These are phyloP conservation scores for Acer campestre DNA, from an alignment of 345 rosid genomes.

Conservation along the genomic window DNA sequence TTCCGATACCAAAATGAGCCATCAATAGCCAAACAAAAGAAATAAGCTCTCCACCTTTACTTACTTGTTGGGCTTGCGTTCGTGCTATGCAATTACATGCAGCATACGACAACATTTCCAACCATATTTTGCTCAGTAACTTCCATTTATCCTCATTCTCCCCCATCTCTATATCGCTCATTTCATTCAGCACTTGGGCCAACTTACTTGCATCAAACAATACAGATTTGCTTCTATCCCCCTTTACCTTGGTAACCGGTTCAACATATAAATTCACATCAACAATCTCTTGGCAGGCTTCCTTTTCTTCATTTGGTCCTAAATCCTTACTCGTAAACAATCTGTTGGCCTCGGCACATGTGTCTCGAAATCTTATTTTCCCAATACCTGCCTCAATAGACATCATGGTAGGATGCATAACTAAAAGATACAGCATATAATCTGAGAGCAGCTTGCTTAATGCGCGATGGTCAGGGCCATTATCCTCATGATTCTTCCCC, in stretches of 20 bases:
- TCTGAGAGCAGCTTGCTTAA: conserved; percentile 53
- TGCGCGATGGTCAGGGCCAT: conserved; percentile 8
- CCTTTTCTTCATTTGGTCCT: background rate
- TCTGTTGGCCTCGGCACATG: conserved; percentile 40
- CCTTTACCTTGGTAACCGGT: conserved; percentile 43
- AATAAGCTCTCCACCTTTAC: no score
- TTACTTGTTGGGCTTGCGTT: background rate
- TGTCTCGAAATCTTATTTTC: conserved; percentile 26
- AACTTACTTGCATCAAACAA: conserved; percentile 57
- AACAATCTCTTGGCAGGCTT: conserved; percentile 27
- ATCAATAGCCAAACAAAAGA: no score
- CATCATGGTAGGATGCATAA: conserved; percentile 47
- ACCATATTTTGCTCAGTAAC: conserved; percentile 59
- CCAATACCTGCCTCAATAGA: conserved; percentile 41
- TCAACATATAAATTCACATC: background rate
- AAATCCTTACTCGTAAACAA: conserved; percentile 32
- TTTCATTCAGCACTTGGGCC: conserved; percentile 32
- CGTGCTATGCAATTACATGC: conserved; percentile 55
- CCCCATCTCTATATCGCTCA: no score
- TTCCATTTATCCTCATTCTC: conserved; percentile 36
- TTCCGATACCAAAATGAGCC: no score
- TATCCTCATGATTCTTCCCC: no score
- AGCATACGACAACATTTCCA: conserved; percentile 56
- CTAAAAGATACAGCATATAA: conserved; percentile 62
- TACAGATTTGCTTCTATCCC: conserved; percentile 63